phyloP scores from a whole-genome alignment of 2,329 filamentous ascomycete genomes.

The Sporothrix dimorphospora region DNA sequence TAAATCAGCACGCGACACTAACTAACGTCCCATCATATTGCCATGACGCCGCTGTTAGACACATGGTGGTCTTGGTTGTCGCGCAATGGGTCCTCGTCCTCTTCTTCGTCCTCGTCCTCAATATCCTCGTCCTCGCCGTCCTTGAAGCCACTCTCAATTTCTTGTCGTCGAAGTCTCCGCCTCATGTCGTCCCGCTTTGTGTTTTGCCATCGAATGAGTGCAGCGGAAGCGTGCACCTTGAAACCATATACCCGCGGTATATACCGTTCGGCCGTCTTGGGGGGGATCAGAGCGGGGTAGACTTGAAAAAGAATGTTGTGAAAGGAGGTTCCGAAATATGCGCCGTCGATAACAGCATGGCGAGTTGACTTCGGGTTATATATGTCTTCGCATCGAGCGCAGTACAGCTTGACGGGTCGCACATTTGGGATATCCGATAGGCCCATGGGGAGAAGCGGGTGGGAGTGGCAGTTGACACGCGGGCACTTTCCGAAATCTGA shows the following conservation, averaged over 20 bases:
- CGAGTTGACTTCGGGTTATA: constrained; percentile 99
- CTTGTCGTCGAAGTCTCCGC: constrained; percentile 68
- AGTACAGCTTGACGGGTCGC: constrained; percentile 96
- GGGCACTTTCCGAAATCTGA: constrained; percentile 98
- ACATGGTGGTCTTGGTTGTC: constrained; percentile 20
- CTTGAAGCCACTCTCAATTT: constrained; percentile 79
- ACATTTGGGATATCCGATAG: constrained; percentile 85
- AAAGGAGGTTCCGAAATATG: constrained; percentile 97
- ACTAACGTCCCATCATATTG: background rate
- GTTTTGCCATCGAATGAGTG: constrained; percentile 90
- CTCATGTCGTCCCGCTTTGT: constrained; percentile 80
- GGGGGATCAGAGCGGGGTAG: constrained; percentile 84
- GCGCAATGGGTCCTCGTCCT: constrained; percentile 45
- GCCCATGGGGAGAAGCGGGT: constrained; percentile 93
- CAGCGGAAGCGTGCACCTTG: constrained; percentile 87
- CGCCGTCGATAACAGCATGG: constrained; percentile 92
- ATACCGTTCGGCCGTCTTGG: constrained; percentile 84
- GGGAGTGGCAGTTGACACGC: constrained; percentile 89
- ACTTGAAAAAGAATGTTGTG: constrained; percentile 99
- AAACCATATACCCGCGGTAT: constrained; percentile 91
- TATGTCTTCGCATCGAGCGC: constrained; percentile 93
- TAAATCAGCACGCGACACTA: background rate
- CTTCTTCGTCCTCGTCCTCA: constrained; percentile 61
- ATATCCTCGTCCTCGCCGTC: constrained; percentile 65
- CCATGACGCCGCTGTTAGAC: background rate